Evolutionary conservation across 2,329 filamentous ascomycete genomes (phyloP), one percentile per base, ranked within the genome.

Genomic region (Fusarium anguioides): DNA sequence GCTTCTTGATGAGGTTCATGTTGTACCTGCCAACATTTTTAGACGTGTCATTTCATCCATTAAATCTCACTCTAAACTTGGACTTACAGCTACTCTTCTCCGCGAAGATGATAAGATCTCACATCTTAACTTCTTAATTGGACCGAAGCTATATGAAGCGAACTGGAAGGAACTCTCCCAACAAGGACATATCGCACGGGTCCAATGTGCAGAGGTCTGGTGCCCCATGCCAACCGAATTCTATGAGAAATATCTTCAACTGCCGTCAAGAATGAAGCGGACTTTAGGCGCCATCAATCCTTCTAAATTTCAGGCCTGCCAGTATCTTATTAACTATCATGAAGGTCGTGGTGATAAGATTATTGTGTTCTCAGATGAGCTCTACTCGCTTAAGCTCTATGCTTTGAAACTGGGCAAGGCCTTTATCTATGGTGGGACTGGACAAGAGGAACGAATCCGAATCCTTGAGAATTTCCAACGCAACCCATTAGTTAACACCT

Each of bases 161-260:
- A 99, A 99, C 76, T 99, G 96, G 96, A 97, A 98, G 89, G 96
- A 99, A 77, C 86, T 99, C 27, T 96, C 95, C 1, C 93, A 97
- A 73, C 94, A 97, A 79, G 96, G 96, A 1, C 94, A 97, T 76
- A 99, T 99, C 76, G 96, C 96, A 27, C 91, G 93, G 70, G 96
- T 99, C 3, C 96, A 99, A 78, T 99, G 96, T 77, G 96, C 96
- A 9, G 96, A 99, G 78, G 96, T 99, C 7, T 99, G 96, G 96
- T 99, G 96, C 75, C 93, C 95, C 3, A 99, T 99, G 96, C 97
- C 96, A 0, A 96, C 94, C 0, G 96, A 98, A 72, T 99, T 99
- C 76, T 98, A 97, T 78, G 90, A 93, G n/a, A 93, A 98, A 76
- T 99, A 98, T 79, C 86, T 98, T 55, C 86, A 88, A 61, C 89